Conservation (phyloP, 2,329 filamentous ascomycete genomes). For the Metarhizium brunneum region DNA sequence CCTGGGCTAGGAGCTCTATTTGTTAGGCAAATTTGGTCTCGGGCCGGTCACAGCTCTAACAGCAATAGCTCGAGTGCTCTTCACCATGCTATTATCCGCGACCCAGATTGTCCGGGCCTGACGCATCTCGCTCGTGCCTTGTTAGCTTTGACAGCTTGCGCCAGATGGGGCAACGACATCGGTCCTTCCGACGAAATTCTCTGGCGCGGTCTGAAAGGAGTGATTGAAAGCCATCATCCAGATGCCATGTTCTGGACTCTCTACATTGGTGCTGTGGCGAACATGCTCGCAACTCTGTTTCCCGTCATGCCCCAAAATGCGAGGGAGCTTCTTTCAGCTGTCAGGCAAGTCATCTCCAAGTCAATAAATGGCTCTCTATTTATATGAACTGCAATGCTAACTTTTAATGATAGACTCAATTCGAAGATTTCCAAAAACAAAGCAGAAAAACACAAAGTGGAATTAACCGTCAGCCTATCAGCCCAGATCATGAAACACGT, state of each 20-base stretch:
- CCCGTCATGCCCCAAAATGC: slow-evolving; percentile 29
- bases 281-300: slow-evolving; percentile 31
- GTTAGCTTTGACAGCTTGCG: slow-evolving; percentile 61
- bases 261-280: slow-evolving; percentile 41
- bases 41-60: slow-evolving; percentile 37
- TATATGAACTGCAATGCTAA: neutral
- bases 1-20: slow-evolving; percentile 36
- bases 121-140: slow-evolving; percentile 63
- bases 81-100: slow-evolving; percentile 60
- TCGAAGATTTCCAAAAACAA: slow-evolving; percentile 2
- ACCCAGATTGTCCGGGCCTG: slow-evolving; percentile 62
- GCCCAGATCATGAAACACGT: slow-evolving; percentile 19
- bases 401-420: slow-evolving; percentile 5
- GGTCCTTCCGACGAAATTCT: slow-evolving; percentile 37
- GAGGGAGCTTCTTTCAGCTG: slow-evolving; percentile 22
- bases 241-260: slow-evolving; percentile 42
- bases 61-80: slow-evolving; percentile 59
- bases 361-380: neutral
- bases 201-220: slow-evolving; percentile 29
- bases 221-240: slow-evolving; percentile 27
- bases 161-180: slow-evolving; percentile 61
- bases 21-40: slow-evolving; percentile 40
- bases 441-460: slow-evolving; percentile 26
- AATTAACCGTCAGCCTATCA: slow-evolving; percentile 26
- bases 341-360: slow-evolving; percentile 27